Evolutionary conservation across 2,329 filamentous ascomycete genomes (phyloP), one percentile per base, ranked within the genome.

Genomic region (Paradendryphiella salina): DNA sequence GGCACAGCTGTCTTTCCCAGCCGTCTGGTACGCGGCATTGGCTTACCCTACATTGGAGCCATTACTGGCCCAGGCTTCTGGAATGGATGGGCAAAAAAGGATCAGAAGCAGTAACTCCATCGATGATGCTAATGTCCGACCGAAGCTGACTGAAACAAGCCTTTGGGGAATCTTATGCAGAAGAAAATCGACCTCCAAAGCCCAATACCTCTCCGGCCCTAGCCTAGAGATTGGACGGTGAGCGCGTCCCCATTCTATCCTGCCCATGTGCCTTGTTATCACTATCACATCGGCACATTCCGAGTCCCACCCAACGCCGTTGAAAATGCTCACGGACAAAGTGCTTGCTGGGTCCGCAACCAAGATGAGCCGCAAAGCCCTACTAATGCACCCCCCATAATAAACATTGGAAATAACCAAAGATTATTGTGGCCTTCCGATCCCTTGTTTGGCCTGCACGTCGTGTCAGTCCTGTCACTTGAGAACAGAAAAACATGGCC

Each of bases 371-470:
- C 32, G 37, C 28, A 20, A 56, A 43, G 39, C 40, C 41, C 41
- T 39, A 21, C 32, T 23, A 41, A 32, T 40, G 35, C 39, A n/a
- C 37, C 23, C 36, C 15, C 39, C 23, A 18, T 15, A 26, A 40
- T 31, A 11, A 36, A 47, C 38, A 42, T 42, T 32, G 38, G 23
- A 42, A 26, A 37, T 10, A 31, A n/a, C 21, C 28, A 35, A 37
- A 32, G 18, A 45, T 50, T 34, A 53, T 46, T 60, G 56, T 28
- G 61, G 63, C 46, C 70, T 58, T 44, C 69, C 69, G 35, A 74
- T 69, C 5, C 71, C 71, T 52, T 74, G 70, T 49, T 73, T 73
- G 9, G 71, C 71, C 71, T 74, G 42, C 8, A 31, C 17, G n/a
- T 33, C n/a, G 15, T 28, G 46, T 69, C 46, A 66, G 64, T 41